Evolutionary conservation across 345 rosid genomes (phyloP).

Genomic region (Ailanthus altissimus): DNA sequence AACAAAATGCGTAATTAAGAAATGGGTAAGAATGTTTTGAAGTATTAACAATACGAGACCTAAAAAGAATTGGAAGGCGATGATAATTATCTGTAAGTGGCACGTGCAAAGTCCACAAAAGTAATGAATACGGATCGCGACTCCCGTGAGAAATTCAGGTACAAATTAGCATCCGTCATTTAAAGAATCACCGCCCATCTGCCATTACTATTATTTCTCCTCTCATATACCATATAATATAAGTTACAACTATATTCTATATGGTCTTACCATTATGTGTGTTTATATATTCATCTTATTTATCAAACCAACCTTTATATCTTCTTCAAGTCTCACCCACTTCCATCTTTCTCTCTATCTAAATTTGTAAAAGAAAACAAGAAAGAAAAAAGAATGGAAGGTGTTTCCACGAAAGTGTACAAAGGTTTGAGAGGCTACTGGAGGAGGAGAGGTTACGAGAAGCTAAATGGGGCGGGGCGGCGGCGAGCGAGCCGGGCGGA

Average conservation of each 20-base stretch:
- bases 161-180: slow-evolving; percentile 4
- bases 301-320: background rate
- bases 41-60: too few relatives aligned
- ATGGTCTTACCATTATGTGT: background rate
- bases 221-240: background rate
- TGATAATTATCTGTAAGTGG: background rate
- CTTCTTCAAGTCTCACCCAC: slow-evolving; percentile 8
- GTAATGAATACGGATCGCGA: background rate
- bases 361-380: background rate
- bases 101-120: slow-evolving; percentile 6
- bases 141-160: slow-evolving; percentile 17
- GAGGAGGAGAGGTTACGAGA: slow-evolving; percentile 45
- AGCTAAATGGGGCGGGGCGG: slow-evolving; percentile 33
- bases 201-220: background rate
- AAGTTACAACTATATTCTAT: background rate
- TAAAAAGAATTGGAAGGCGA: background rate
- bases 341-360: background rate
- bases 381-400: slow-evolving; percentile 34
- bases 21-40: too few relatives aligned
- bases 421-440: slow-evolving; percentile 38
- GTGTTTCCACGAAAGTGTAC: slow-evolving; percentile 40
- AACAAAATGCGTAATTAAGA: too few relatives aligned
- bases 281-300: background rate
- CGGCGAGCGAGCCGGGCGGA: slow-evolving; percentile 19
- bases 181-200: slow-evolving; percentile 17